Base-by-base conservation (phyloP, 441 rosid genomes). In the Erysimum pusillum region DNA sequence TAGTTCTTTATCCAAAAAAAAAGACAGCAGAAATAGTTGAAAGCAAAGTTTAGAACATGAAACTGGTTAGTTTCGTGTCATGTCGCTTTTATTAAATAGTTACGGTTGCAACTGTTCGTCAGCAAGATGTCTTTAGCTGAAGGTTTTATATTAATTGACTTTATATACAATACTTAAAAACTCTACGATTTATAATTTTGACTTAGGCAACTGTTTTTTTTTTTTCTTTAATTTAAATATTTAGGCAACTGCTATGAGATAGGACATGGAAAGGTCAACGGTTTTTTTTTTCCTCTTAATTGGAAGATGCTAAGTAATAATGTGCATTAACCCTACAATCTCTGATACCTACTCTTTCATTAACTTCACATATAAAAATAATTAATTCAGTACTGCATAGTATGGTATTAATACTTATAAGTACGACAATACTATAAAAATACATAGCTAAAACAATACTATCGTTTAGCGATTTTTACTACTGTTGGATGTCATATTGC, bases 71-170 rank as follows among this genome's bases (percentile, higher is more conserved):
- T 57, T 57, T 48, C 44, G 62, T 56, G 8, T 57, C 52, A 18
- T 69, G 35, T 69, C 71, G 54, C 52, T 28, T 45, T 11, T 12
- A 42, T 62, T 20, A 69, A 32, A 42, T 59, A 31, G 67, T 31
- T 25, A 54, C 56, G 69, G 34, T 13, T 63, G 76, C 80, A 76
- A 54, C 66, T 25, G 65, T 9, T 69, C 60, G 75, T 76, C 70
- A 76, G 74, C 74, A 61, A 68, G 14, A 35, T 70, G 76, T 64
- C 53, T 34, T 34, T 46, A 71, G 65, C 70, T 28, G 11, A 35
- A 28, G 52, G 46, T 76, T 76, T 69, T 69, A 36, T 71, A 77
- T 38, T 64, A 64, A 32, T 77, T 77, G 80, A 77, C 80, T 64
- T 77, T 38, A 2, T 18, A 57, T 57, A 76, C 34, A 35, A 53